These are phyloP conservation scores for Boeremia lycopersici DNA, from an alignment of 2,329 filamentous ascomycete genomes.

Conservation along the genomic window DNA sequence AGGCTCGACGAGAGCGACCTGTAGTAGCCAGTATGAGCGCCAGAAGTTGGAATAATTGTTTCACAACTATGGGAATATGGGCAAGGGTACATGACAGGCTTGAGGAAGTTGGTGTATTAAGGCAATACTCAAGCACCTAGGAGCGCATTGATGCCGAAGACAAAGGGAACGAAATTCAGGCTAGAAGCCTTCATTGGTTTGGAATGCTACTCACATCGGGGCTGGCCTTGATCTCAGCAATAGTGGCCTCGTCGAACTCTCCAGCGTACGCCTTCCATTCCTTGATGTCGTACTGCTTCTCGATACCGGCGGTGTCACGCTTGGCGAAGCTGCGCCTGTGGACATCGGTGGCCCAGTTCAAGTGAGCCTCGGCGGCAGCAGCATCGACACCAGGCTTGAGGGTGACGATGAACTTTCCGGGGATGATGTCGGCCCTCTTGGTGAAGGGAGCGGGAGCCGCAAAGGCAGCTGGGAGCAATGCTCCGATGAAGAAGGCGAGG, in stretches of 20 bases:
- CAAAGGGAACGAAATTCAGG: background rate
- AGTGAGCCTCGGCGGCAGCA: slow-evolving; percentile 41
- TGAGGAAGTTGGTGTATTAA: background rate
- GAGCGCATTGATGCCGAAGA: too few relatives aligned
- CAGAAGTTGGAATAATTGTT: background rate
- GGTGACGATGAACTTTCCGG: slow-evolving; percentile 33
- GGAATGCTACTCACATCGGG: slow-evolving; percentile 17
- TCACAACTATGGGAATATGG: background rate
- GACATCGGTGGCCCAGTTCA: slow-evolving; percentile 40
- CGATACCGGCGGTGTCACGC: slow-evolving; percentile 46
- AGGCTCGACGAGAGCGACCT: slow-evolving; percentile 24
- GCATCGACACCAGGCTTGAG: slow-evolving; percentile 26
- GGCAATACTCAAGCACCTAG: background rate
- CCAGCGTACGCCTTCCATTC: slow-evolving; percentile 55
- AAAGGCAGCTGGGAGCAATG: slow-evolving; percentile 15
- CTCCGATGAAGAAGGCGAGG: slow-evolving; percentile 16
- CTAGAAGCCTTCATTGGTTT: background rate
- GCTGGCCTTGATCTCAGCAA: slow-evolving; percentile 47
- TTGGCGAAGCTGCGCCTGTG: slow-evolving; percentile 46
- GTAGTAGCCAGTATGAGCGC: background rate
- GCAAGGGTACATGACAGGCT: background rate
- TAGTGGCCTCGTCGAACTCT: slow-evolving; percentile 54
- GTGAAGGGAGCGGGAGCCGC: slow-evolving; percentile 22
- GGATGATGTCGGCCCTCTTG: slow-evolving; percentile 21
- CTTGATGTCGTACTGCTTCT: slow-evolving; percentile 52